A percentile compares a stretch with the other conserved stretches of the same genome.
Conservation (phyloP, 1,139 yeast species). For the Yamadazyma conglobata region DNA sequence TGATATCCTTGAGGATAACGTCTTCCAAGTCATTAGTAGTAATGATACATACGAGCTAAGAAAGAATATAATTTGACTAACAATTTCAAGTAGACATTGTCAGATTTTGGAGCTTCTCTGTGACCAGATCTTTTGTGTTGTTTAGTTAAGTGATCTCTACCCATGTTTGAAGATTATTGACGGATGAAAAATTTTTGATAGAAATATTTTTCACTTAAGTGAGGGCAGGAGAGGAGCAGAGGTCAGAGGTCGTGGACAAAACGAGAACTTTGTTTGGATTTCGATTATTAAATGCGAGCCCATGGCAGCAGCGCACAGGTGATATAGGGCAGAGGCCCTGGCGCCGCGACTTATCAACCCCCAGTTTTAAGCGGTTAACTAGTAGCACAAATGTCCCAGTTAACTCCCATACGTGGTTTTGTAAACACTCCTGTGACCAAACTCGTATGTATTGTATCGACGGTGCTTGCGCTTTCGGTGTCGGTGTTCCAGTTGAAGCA, state of each 20-base stretch:
- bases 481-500: conserved; percentile 59
- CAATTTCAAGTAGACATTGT: conserved; percentile 96
- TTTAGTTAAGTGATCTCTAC: conserved; percentile 95
- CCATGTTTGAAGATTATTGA: conserved; percentile 57
- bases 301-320: too few species aligned
- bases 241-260: neutral
- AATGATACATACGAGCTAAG: conserved; percentile 90
- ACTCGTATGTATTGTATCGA: conserved; percentile 35
- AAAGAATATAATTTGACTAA: conserved; percentile 97
- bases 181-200: conserved; percentile 8
- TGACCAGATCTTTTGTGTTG: conserved; percentile 95
- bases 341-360: too few species aligned
- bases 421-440: conserved; percentile 57
- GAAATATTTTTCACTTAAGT: conserved; percentile 2
- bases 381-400: conserved; percentile 33
- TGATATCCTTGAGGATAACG: too few species aligned
- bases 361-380: too few species aligned
- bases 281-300: too few species aligned
- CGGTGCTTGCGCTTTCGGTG: conserved; percentile 47
- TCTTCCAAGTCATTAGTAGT: conserved; percentile 1
- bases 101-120: conserved; percentile 99
- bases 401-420: conserved; percentile 54
- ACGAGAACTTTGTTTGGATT: too few species aligned
- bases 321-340: conserved; percentile 3
- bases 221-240: too few species aligned